Evolutionary conservation across 495 filamentous ascomycete species (phyloP).

Genomic region (Hyaloscypha variabilis): DNA sequence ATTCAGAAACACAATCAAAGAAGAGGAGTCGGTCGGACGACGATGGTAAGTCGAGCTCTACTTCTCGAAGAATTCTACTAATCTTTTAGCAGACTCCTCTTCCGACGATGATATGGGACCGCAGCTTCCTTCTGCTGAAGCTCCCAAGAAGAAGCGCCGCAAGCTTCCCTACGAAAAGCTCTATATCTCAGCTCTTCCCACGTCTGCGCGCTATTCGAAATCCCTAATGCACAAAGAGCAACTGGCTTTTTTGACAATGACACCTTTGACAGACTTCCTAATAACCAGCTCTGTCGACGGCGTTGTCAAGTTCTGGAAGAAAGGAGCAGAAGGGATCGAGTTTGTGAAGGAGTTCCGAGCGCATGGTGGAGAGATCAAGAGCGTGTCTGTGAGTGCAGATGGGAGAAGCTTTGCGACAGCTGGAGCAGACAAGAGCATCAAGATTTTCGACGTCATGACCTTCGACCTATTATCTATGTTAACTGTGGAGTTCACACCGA

Average conservation of each 20-base stretch:
- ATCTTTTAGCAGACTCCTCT: constrained; percentile 46
- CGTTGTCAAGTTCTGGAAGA: constrained; percentile 99
- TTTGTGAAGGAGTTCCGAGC: constrained; percentile 98
- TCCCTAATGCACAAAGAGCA: constrained; percentile 99
- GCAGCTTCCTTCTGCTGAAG: constrained; percentile 68
- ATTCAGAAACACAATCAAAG: constrained; percentile 35
- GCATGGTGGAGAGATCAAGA: constrained; percentile 81
- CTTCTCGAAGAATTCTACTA: background rate
- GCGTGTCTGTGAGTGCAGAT: constrained; percentile 82
- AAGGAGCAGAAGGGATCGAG: constrained; percentile 84
- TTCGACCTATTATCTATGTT: constrained; percentile 89
- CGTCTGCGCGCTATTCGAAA: constrained; percentile 83
- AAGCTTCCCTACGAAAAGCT: constrained; percentile 93
- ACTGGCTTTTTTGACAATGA: constrained; percentile 81
- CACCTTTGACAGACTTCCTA: constrained; percentile 88
- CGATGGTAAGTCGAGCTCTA: constrained; percentile 37
- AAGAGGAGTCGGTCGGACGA: constrained; percentile 51
- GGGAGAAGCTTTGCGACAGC: constrained; percentile 93
- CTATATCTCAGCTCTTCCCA: constrained; percentile 87
- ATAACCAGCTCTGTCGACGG: constrained; percentile 93
- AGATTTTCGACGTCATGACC: constrained; percentile 94
- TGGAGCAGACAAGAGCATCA: constrained; percentile 84
- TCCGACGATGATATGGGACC: constrained; percentile 96
- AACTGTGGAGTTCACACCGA: constrained; percentile 70
- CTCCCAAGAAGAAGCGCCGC: constrained; percentile 86